These are phyloP conservation scores for Boeremia lycopersici DNA, from an alignment of 2,329 filamentous ascomycete species.

Conservation along the genomic window DNA sequence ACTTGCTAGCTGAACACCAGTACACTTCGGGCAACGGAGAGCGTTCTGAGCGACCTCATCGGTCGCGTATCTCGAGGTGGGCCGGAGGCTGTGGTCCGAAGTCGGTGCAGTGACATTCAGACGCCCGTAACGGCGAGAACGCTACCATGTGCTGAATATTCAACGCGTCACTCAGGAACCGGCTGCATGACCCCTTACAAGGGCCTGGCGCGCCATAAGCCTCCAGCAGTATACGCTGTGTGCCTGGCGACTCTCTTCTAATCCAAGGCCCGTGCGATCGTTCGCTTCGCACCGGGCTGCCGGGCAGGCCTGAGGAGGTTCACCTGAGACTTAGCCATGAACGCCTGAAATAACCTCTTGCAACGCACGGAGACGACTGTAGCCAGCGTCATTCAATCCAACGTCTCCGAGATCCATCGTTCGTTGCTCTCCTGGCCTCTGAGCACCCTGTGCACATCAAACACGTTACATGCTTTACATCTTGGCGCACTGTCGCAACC, in stretches of 20 bases:
- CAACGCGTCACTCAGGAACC: constrained; percentile 45
- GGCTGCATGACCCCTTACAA: constrained; percentile 39
- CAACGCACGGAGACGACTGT: constrained; percentile 5
- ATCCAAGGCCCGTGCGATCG: constrained; percentile 22
- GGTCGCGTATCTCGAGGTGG: not conserved
- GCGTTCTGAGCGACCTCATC: constrained; percentile 3
- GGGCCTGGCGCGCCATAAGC: constrained; percentile 26
- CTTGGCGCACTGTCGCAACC: constrained; percentile 34
- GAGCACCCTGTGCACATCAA: constrained; percentile 36
- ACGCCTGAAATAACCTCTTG: not conserved
- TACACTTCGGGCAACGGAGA: not conserved
- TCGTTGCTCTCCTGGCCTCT: constrained; percentile 1
- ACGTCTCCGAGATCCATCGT: constrained; percentile 4
- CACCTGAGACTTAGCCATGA: constrained; percentile 1
- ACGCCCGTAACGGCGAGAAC: constrained; percentile 7
- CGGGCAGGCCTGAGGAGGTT: constrained; percentile 7
- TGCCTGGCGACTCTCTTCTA: constrained; percentile 21
- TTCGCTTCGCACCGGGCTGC: constrained; percentile 21
- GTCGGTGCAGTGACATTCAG: constrained; percentile 17
- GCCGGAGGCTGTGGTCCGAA: constrained; percentile 9
- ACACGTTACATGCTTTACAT: constrained; percentile 29
- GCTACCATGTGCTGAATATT: constrained; percentile 14
- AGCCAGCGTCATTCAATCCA: not conserved
- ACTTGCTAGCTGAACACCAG: not conserved
- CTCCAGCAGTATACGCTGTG: constrained; percentile 23